Evolutionary conservation across 2,329 filamentous ascomycete genomes (phyloP).

Genomic region (Scytalidium sp.): DNA sequence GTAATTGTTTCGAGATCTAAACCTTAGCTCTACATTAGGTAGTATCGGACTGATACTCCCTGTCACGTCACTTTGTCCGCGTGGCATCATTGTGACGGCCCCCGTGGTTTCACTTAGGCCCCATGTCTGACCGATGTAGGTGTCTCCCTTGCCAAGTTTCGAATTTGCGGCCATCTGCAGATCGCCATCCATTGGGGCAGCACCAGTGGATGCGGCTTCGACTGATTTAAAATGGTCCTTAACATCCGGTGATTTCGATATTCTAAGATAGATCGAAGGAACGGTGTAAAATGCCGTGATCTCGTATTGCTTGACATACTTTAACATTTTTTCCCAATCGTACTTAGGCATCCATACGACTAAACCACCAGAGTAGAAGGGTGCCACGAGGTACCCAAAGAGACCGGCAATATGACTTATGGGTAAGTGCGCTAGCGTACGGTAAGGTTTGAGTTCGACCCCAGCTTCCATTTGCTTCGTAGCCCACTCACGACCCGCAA

Average conservation of each 20-base stretch:
- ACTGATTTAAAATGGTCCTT: conserved; percentile 51
- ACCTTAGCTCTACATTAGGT: conserved; percentile 36
- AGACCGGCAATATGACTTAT: too few species aligned
- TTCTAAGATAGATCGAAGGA: conserved; percentile 70
- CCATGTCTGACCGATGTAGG: conserved; percentile 44
- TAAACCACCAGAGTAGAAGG: conserved; percentile 41
- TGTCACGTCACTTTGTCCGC: conserved; percentile 48
- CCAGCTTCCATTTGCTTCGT: too few species aligned
- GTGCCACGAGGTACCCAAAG: too few species aligned
- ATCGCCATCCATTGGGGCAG: conserved; percentile 47
- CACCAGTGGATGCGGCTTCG: conserved; percentile 39
- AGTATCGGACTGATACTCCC: conserved; percentile 45
- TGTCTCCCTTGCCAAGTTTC: conserved; percentile 37
- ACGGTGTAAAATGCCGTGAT: conserved; percentile 67
- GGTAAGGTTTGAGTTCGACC: too few species aligned
- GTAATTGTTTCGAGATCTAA: too few species aligned
- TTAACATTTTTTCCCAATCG: conserved; percentile 58
- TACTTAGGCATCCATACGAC: conserved; percentile 64
- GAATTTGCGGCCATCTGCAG: conserved; percentile 37
- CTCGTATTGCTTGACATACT: conserved; percentile 62
- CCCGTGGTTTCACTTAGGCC: conserved; percentile 48
- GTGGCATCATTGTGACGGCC: conserved; percentile 17
- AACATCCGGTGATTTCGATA: conserved; percentile 36
- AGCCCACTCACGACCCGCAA: too few species aligned
- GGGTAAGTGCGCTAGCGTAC: too few species aligned